Evolutionary conservation across 306 rosid genomes (phyloP).

Genomic region (Glycine soja): DNA sequence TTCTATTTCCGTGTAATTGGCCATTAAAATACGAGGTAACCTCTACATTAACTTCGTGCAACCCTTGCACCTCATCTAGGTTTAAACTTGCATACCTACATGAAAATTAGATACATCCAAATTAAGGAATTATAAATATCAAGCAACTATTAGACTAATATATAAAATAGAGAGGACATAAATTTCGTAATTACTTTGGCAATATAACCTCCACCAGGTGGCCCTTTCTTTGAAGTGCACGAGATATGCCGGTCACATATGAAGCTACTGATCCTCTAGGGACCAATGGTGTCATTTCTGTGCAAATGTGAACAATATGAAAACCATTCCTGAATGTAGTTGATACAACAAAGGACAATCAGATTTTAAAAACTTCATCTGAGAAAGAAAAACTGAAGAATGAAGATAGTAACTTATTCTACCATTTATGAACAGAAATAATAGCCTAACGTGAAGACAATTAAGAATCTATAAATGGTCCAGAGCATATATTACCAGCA

Average conservation of each 20-base stretch:
- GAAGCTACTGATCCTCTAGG: constrained; percentile 78
- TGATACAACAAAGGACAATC: constrained; percentile 45
- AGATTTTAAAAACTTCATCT: constrained; percentile 34
- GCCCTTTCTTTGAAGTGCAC: constrained; percentile 89
- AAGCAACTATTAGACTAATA: not conserved
- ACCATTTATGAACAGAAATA: not conserved
- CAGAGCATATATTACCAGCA: not conserved
- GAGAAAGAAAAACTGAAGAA: not conserved
- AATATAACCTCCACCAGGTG: constrained; percentile 88
- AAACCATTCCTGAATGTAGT: constrained; percentile 71
- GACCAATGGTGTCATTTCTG: constrained; percentile 87
- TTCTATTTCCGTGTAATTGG: constrained; percentile 78
- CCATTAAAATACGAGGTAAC: constrained; percentile 84
- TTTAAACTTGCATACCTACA: constrained; percentile 70
- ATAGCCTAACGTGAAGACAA: constrained; percentile 11
- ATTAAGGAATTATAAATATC: constrained; percentile 42
- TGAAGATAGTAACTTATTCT: not conserved
- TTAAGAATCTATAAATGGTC: constrained; percentile 7
- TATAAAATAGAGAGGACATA: constrained; percentile 14
- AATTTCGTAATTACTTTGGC: constrained; percentile 74
- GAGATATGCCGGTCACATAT: constrained; percentile 85
- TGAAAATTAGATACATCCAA: constrained; percentile 43
- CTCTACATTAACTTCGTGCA: constrained; percentile 65
- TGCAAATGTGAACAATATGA: constrained; percentile 86
- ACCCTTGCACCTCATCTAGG: constrained; percentile 75